Evolutionary conservation across 2,329 filamentous ascomycete species (phyloP).

Genomic region (Nannizzia gypsea): DNA sequence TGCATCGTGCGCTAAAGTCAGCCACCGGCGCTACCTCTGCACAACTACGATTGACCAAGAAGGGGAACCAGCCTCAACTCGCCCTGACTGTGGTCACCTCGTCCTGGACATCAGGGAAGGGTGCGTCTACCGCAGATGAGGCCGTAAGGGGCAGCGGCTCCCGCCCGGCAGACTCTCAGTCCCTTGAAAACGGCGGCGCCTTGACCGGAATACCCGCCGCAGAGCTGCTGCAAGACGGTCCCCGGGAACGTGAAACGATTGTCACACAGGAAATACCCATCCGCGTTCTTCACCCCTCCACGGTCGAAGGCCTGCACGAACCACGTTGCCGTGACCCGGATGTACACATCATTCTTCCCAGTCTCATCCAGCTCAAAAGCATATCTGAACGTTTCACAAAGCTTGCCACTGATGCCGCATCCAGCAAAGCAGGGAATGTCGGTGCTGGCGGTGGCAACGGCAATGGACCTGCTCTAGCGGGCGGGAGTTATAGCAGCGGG

Average conservation of each 20-base stretch:
- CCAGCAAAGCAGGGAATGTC: conserved; percentile 13
- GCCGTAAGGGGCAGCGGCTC: conserved; percentile 31
- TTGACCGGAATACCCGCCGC: conserved; percentile 31
- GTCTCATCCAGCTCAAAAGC: conserved; percentile 75
- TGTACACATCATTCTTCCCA: conserved; percentile 82
- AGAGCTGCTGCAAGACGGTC: conserved; percentile 29
- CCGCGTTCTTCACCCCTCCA: conserved; percentile 68
- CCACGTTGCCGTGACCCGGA: conserved; percentile 83
- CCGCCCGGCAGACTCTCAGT: conserved; percentile 14
- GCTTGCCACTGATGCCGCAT: conserved; percentile 45
- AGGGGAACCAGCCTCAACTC: conserved; percentile 72
- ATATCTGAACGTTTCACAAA: conserved; percentile 94
- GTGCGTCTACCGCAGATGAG: conserved; percentile 44
- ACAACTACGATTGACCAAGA: conserved; percentile 82
- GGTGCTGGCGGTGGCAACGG: conserved; percentile 23
- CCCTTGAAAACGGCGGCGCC: conserved; percentile 35
- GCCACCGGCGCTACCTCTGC: conserved; percentile 71
- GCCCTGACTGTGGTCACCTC: conserved; percentile 75
- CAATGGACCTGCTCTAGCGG: conserved; percentile 14
- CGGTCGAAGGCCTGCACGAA: conserved; percentile 88
- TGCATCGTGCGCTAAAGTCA: conserved; percentile 85
- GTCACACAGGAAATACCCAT: conserved; percentile 96
- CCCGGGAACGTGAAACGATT: conserved; percentile 71
- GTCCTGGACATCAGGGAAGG: conserved; percentile 33
- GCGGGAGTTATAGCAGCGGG: conserved; percentile 18